A percentile compares a stretch with the other conserved stretches of the same genome.
Evolutionary conservation across 1,139 yeast species (phyloP).

Genomic region (Yamadazyma jaroonii): DNA sequence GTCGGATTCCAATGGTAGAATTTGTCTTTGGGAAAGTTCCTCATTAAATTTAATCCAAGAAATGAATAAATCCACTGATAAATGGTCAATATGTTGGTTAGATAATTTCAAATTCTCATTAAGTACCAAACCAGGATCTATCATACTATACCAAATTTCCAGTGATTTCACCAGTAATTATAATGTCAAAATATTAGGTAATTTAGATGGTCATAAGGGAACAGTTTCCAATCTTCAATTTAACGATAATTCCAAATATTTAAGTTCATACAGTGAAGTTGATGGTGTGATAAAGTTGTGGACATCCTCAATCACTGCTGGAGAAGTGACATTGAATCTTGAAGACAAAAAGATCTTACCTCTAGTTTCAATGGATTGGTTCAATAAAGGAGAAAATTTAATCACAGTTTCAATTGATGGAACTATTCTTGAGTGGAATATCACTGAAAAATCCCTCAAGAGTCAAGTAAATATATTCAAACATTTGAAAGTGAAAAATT

Average conservation of each 20-base stretch:
- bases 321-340: constrained; percentile 28
- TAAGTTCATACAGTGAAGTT: constrained; percentile 70
- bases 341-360: constrained; percentile 41
- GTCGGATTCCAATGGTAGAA: constrained; percentile 30
- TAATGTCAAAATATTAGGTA: constrained; percentile 54
- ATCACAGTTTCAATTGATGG: constrained; percentile 65
- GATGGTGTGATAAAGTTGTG: constrained; percentile 72
- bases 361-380: constrained; percentile 55
- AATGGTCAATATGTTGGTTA: constrained; percentile 54
- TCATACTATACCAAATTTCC: constrained; percentile 57
- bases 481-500: constrained; percentile 11
- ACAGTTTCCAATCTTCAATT: constrained; percentile 58
- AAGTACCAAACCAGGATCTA: constrained; percentile 55
- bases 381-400: constrained; percentile 25
- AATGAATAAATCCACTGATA: constrained; percentile 17
- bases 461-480: constrained; percentile 9
- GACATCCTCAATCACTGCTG: constrained; percentile 58
- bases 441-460: constrained; percentile 30
- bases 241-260: constrained; percentile 46
- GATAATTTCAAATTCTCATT: constrained; percentile 68
- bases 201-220: constrained; percentile 66
- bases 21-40: constrained; percentile 39
- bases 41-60: constrained; percentile 31
- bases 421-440: constrained; percentile 66
- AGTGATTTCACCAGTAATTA: constrained; percentile 10